Evolutionary conservation across 106 monocot genomes (phyloP).

Genomic region (Acorus gramineus): DNA sequence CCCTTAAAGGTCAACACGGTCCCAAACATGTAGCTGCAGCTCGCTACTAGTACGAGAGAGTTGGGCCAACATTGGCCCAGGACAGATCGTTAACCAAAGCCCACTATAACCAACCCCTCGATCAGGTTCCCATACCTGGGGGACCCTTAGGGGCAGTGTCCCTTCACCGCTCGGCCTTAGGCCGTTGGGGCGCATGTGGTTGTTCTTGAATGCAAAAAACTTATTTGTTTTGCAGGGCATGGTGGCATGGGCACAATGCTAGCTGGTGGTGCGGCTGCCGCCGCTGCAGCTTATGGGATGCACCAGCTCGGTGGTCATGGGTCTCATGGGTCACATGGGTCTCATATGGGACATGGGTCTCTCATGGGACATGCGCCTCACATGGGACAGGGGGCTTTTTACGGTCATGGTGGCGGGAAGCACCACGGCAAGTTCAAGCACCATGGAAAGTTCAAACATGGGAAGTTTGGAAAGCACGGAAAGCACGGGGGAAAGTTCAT

Average conservation of each 20-base stretch:
- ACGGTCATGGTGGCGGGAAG: conserved; percentile 7
- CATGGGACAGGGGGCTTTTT: conserved; percentile 8
- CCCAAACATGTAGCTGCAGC: too few relatives aligned
- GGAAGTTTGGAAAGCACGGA: conserved; percentile 34
- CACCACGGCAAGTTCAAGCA: conserved; percentile 27
- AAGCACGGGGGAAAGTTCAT: conserved; percentile 29
- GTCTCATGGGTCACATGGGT: conserved; percentile 31
- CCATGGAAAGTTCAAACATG: conserved; percentile 34
- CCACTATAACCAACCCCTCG: too few relatives aligned
- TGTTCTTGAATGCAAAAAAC: too few relatives aligned
- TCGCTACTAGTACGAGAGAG: too few relatives aligned
- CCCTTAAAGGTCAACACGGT: too few relatives aligned
- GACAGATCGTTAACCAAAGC: too few relatives aligned
- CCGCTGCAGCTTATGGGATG: conserved; percentile 57
- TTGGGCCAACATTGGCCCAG: too few relatives aligned
- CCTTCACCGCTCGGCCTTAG: too few relatives aligned
- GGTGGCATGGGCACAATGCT: conserved; percentile 44
- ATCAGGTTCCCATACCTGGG: too few relatives aligned
- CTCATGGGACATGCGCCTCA: too few relatives aligned
- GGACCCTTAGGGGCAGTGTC: too few relatives aligned
- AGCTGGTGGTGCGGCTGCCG: conserved; percentile 68
- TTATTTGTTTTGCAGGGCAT: conserved; percentile 19
- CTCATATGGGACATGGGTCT: conserved; percentile 14
- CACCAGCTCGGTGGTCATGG: conserved; percentile 20
- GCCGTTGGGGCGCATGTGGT: too few relatives aligned